phyloP scores from a whole-genome alignment of 352 stramenopile genomes.

The Globisporangium perplexum region DNA sequence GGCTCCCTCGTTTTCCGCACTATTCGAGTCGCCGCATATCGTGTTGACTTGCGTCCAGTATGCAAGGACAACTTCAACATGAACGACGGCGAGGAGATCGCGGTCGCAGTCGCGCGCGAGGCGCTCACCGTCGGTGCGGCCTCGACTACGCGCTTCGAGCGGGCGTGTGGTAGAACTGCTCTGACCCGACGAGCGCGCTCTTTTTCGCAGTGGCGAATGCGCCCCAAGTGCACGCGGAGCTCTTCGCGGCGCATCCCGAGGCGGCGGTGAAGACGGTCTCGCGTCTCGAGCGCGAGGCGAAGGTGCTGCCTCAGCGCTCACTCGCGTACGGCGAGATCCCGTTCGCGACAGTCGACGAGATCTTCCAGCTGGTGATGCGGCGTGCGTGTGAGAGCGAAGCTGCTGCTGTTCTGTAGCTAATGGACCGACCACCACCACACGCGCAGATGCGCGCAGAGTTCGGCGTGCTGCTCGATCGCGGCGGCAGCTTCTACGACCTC shows the following conservation, averaged over 20 bases:
- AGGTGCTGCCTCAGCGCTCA: conserved; percentile 54
- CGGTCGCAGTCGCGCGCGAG: conserved; percentile 17
- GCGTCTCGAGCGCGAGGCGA: conserved; percentile 56
- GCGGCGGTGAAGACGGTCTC: conserved; percentile 48
- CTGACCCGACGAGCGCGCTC: no score
- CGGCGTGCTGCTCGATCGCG: conserved; percentile 48
- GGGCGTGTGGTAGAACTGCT: no score
- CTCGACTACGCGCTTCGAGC: no score
- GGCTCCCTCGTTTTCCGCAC: neutral
- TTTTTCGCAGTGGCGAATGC: conserved; percentile 32
- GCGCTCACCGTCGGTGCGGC: conserved; percentile 18
- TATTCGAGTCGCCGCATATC: neutral
- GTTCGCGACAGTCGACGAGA: conserved; percentile 44
- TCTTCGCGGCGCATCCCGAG: conserved; percentile 47
- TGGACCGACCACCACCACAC: no score
- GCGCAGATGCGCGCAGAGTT: conserved; percentile 58
- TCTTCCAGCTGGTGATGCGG: conserved; percentile 45
- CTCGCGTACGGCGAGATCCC: conserved; percentile 64
- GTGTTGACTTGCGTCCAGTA: neutral
- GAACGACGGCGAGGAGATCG: conserved; percentile 11
- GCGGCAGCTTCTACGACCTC: conserved; percentile 67
- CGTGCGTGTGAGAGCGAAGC: neutral
- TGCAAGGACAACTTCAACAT: neutral
- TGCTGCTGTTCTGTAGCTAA: no score
- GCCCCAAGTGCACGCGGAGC: conserved; percentile 30